Percentiles rank a stretch among this genome's conserved stretches.
phyloP scores from a whole-genome alignment of 139 green algal species.

The Trebouxia sp. region DNA sequence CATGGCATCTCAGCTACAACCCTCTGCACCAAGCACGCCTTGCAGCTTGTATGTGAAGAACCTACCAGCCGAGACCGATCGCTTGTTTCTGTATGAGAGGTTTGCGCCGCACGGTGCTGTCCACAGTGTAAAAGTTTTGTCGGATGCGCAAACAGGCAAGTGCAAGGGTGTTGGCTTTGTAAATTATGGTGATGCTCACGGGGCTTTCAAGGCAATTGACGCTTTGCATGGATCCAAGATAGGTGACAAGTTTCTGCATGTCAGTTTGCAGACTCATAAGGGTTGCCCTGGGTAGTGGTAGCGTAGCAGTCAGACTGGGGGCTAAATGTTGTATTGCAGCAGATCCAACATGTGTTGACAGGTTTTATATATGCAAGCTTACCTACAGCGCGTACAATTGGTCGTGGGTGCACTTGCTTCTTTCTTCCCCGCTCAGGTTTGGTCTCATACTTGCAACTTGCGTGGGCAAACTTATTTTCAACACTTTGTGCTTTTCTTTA shows the following conservation, averaged over 20 bases:
- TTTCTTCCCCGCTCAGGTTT: too few species aligned
- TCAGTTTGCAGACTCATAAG: constrained; percentile 19
- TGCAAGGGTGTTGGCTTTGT: constrained; percentile 71
- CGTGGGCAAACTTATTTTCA: too few species aligned
- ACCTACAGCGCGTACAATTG: too few species aligned
- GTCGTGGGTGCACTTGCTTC: too few species aligned
- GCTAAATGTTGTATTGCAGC: too few species aligned
- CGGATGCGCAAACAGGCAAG: constrained; percentile 38
- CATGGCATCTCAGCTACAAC: not conserved
- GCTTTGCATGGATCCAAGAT: constrained; percentile 13
- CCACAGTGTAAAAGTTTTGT: constrained; percentile 37
- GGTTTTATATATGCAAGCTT: too few species aligned
- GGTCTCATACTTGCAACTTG: too few species aligned
- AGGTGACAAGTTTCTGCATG: constrained; percentile 30
- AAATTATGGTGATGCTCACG: constrained; percentile 55
- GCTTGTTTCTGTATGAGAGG: constrained; percentile 78
- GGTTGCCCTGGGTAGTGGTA: not conserved
- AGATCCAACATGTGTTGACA: too few species aligned
- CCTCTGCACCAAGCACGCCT: not conserved
- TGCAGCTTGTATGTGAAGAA: constrained; percentile 68
- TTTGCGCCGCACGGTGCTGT: constrained; percentile 54
- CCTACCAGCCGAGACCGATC: constrained; percentile 55
- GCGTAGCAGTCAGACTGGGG: too few species aligned
- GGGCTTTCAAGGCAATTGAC: constrained; percentile 53
- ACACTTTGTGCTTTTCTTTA: too few species aligned